Conservation (phyloP, 2,329 filamentous ascomycete genomes). For the Epichloe sp. region DNA sequence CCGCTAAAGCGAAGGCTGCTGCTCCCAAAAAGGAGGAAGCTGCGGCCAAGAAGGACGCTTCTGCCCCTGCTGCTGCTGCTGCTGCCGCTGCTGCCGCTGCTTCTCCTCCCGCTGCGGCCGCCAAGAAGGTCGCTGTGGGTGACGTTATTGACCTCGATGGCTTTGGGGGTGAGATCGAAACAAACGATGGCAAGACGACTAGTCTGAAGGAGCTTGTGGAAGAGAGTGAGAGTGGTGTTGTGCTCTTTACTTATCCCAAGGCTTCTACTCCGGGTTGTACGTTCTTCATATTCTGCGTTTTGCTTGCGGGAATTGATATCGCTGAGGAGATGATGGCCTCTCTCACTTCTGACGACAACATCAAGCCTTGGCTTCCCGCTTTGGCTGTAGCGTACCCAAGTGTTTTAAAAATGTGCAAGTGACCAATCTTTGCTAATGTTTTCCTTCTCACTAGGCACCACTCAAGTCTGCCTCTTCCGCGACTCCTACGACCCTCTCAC, state of each 20-base stretch:
- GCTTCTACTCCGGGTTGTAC: conserved; percentile 90
- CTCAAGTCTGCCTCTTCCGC: conserved; percentile 84
- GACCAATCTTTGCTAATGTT: neutral
- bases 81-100: neutral
- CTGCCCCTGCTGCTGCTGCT: neutral
- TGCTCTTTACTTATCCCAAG: conserved; percentile 91
- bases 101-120: conserved; percentile 11
- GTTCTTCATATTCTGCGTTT: conserved; percentile 19
- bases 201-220: conserved; percentile 70
- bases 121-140: conserved; percentile 38
- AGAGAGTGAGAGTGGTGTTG: conserved; percentile 72
- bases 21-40: conserved; percentile 11
- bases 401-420: too few species aligned
- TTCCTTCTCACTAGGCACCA: conserved; percentile 56
- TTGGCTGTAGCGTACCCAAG: too few species aligned
- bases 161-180: conserved; percentile 65
- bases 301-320: neutral
- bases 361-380: too few species aligned
- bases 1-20: conserved; percentile 20
- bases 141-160: conserved; percentile 41
- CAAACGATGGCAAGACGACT: conserved; percentile 69
- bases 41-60: conserved; percentile 14
- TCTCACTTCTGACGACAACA: too few species aligned
- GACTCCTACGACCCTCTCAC: conserved; percentile 69
- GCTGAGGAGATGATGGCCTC: conserved; percentile 2